Evolutionary conservation across 2,329 filamentous ascomycete genomes (phyloP).

Genomic region (Epichloe coenophiala): DNA sequence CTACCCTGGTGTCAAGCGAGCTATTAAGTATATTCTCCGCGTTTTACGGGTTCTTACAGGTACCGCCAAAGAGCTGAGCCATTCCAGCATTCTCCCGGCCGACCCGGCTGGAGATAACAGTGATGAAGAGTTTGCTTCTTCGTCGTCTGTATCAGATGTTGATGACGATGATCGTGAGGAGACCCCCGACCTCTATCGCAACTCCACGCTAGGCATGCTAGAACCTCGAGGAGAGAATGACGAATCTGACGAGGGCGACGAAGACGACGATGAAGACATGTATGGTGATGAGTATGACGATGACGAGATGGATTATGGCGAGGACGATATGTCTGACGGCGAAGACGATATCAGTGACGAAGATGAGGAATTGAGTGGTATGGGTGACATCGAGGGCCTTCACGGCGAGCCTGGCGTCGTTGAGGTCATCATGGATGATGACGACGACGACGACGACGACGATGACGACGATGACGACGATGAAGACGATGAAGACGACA

Average conservation of each 20-base stretch:
- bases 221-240: conserved; percentile 73
- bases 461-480: conserved; percentile 48
- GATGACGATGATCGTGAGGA: conserved; percentile 73
- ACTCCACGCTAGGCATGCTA: conserved; percentile 89
- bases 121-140: conserved; percentile 78
- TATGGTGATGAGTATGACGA: conserved; percentile 84
- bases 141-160: conserved; percentile 78
- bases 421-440: conserved; percentile 58
- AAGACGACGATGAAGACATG: conserved; percentile 74
- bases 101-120: conserved; percentile 52
- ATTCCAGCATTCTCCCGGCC: conserved; percentile 60
- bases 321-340: conserved; percentile 69
- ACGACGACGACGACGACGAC: conserved; percentile 48
- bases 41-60: conserved; percentile 79
- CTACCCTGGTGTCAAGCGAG: conserved; percentile 82
- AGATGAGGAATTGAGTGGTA: conserved; percentile 68
- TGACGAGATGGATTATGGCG: conserved; percentile 83
- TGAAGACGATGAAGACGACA: conserved; percentile 45
- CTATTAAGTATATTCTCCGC: conserved; percentile 89
- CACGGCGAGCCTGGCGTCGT: conserved; percentile 49
- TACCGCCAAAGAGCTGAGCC: conserved; percentile 75
- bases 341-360: conserved; percentile 85
- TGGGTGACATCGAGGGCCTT: conserved; percentile 73
- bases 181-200: conserved; percentile 96
- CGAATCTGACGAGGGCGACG: conserved; percentile 64